phyloP scores from a whole-genome alignment of 2,329 filamentous ascomycete genomes.

The Stagonosporopsis vannaccii region DNA sequence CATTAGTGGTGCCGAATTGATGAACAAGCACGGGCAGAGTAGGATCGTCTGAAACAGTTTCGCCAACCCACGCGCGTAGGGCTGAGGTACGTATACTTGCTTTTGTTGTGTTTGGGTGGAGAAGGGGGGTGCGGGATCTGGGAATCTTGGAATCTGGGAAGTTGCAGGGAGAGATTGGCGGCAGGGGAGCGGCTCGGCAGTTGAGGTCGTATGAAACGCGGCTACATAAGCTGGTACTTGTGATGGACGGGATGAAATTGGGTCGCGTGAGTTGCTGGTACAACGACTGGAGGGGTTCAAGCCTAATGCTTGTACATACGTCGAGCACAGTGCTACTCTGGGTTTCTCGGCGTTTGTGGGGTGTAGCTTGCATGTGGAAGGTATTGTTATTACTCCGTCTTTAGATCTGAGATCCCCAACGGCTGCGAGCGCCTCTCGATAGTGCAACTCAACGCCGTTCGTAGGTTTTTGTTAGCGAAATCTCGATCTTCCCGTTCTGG shows the following conservation, averaged over 20 bases:
- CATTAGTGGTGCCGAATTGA: slow-evolving; percentile 11
- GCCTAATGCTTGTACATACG: neutral
- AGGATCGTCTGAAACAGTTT: slow-evolving; percentile 4
- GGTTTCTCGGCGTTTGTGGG: neutral
- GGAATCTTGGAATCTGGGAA: neutral
- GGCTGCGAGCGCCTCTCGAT: slow-evolving; percentile 1
- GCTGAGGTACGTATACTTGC: slow-evolving; percentile 2
- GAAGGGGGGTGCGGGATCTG: neutral
- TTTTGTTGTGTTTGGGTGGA: slow-evolving; percentile 9
- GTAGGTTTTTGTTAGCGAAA: neutral
- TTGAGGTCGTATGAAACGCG: slow-evolving; percentile 5
- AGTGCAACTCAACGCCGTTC: neutral
- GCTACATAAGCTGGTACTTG: neutral
- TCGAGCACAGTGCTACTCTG: neutral
- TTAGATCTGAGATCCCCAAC: neutral
- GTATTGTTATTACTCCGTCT: neutral
- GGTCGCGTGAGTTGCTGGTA: neutral
- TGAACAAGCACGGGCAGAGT: slow-evolving; percentile 2
- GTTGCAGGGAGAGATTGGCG: neutral
- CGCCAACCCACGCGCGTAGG: slow-evolving; percentile 7
- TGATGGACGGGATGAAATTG: neutral
- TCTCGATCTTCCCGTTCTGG: neutral
- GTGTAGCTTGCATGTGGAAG: neutral
- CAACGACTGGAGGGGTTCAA: neutral
- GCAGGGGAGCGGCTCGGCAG: slow-evolving; percentile 5